Evolutionary conservation across 805 yeast genomes (phyloP), one percentile per base, ranked within the genome.

Genomic region (Tetrapisispora arboricola): DNA sequence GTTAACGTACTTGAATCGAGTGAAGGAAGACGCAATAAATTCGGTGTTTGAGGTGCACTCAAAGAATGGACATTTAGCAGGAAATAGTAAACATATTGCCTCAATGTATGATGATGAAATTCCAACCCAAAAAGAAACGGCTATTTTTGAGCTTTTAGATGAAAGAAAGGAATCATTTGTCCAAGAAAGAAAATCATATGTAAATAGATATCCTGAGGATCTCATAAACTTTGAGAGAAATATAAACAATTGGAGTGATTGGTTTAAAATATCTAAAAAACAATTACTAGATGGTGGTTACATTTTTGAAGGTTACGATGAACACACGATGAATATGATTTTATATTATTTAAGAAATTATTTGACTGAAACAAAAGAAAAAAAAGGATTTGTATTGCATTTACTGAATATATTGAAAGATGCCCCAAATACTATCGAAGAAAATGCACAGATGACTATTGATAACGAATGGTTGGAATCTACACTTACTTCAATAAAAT

Each of bases 21-120:
- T 60, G 11, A 47, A 58, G 32, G 39, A 36, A 12, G 61, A 60
- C 43, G 63, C 65, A 2, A 29, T 58, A 22, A 45, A 48, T 9
- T 57, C 58, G 1, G 44, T 38, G 6, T 34, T 34, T 21, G 53
- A 32, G n/a, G 36, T 36, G 21, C 25, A 22, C 25, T 33, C 42
- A 3, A 18, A 17, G 39, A 39, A 10, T 25, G 24, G 19, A 33
- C 16, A 18, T 28, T 20, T 11, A 8, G 15, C 10, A 11, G 16
- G 29, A 20, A 10, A 6, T 2, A 21, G 34, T 13, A 43, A 35
- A 20, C 50, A 48, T 35, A 35, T 29, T 8, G 57, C 60, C 2
- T 43, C 45, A n/a, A 46, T 55, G 32, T 55, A 55, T 32, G 60
- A 55, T 41, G 60, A 55, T 33, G 51, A 39, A 4, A 15, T 3